Conservation (phyloP, 352 stramenopile species). For the Globisporangium apiculatum region DNA sequence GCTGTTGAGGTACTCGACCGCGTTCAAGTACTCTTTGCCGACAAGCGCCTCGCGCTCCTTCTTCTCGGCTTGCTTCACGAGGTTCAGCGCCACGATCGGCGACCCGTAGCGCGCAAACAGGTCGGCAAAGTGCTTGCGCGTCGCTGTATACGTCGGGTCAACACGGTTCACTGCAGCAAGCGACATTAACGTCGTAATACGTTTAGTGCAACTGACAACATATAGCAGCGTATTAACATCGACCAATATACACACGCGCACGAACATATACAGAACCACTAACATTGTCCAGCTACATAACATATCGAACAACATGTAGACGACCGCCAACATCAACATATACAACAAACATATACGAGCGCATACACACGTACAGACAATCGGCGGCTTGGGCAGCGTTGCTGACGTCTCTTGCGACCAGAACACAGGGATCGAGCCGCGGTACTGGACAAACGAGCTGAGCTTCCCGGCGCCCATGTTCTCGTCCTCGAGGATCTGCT, state of each 20-base stretch:
- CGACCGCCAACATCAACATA: no score
- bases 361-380: slow-evolving; percentile 53
- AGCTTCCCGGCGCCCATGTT: slow-evolving; percentile 90
- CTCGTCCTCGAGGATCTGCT: slow-evolving; percentile 93
- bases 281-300: neutral
- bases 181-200: no score
- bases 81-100: slow-evolving; percentile 96
- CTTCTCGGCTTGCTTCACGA: slow-evolving; percentile 98
- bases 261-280: neutral
- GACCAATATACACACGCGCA: no score
- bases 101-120: slow-evolving; percentile 95
- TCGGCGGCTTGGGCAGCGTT: slow-evolving; percentile 97
- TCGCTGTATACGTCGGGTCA: slow-evolving; percentile 95
- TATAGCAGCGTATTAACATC: no score
- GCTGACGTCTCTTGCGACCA: slow-evolving; percentile 99
- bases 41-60: slow-evolving; percentile 97
- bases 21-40: slow-evolving; percentile 95
- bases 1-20: slow-evolving; percentile 98
- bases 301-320: neutral
- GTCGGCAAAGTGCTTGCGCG: slow-evolving; percentile 91
- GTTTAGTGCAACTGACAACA: no score
- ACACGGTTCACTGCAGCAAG: slow-evolving; percentile 83
- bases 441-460: slow-evolving; percentile 96
- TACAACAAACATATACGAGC: no score
- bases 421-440: slow-evolving; percentile 98